Evolutionary conservation across 176 grass and related monocot genomes (phyloP), one percentile per base, ranked within the genome.

Genomic region (Aegilops tauschii): DNA sequence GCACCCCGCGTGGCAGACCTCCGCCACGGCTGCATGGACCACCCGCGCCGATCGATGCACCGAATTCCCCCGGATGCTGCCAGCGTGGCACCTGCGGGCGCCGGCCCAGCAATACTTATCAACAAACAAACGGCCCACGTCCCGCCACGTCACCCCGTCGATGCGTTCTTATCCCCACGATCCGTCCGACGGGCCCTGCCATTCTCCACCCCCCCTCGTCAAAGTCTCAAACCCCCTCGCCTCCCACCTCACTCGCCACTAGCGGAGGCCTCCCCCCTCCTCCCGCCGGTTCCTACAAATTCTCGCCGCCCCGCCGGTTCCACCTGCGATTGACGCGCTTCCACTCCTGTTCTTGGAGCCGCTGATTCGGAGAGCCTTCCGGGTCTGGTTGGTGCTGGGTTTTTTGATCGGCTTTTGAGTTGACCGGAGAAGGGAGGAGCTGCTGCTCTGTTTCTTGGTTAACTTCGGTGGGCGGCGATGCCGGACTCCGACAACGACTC

Each of bases 401-500:
- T 69, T 20, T 34, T 70, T 30, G 79, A 35, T 73, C 31, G 27
- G 45, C 12, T 31, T 67, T 21, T 35, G 73, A 73, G 84, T 18
- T 58, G 77, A 56, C 76, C 39, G 32, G 28, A 5, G 12, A 11
- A 47, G 45, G 29, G 29, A 65, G 40, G 35, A 37, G 3, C 2
- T 29, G 3, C 2, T 29, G 76, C 14, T 28, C 12, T 89, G 83
- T 37, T 76, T 79, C 20, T 49, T 80, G 36, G 73, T 3, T 36
- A 36, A 36, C 6, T 37, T 66, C 17, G 47, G 32, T 6, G 11
- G 73, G 40, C 4, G 63, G 72, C 73, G 88, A 97, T 94, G 95
- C 90, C 90, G 73, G 92, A 97, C 83, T 97, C 95, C 21, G 95
- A 97, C 77, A 94, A 97, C 84, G 95, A 97, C 76, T 97, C 95